phyloP scores from a whole-genome alignment of 1,284 basidiomycete species.

The Moesziomyces globuligerus region DNA sequence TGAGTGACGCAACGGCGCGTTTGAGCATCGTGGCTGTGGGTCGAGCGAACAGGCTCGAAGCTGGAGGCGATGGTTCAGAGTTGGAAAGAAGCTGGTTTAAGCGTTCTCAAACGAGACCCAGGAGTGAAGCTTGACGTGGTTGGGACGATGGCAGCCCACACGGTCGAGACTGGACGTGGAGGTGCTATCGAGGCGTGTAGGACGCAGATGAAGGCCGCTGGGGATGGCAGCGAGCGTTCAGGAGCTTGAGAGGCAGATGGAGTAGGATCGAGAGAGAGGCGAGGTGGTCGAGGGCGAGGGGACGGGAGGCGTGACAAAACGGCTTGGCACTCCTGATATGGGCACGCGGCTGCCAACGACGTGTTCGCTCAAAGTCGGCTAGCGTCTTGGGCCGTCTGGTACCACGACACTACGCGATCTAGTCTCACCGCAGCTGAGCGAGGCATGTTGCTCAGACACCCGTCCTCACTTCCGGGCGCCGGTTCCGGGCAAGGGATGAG shows the following conservation, averaged over 20 bases:
- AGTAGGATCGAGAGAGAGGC: not conserved
- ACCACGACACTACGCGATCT: too few relatives aligned
- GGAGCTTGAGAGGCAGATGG: not conserved
- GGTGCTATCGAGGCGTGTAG: conserved; percentile 14
- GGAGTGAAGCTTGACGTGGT: not conserved
- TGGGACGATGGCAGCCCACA: conserved; percentile 33
- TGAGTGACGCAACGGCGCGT: conserved; percentile 33
- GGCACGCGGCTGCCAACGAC: too few relatives aligned
- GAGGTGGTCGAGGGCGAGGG: not conserved
- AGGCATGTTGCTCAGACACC: too few relatives aligned
- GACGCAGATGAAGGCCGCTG: not conserved
- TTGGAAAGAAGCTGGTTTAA: conserved; percentile 1
- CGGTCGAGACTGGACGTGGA: conserved; percentile 54
- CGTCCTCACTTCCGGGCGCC: too few relatives aligned
- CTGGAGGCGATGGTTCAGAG: not conserved
- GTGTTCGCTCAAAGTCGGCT: too few relatives aligned
- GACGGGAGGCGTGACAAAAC: not conserved
- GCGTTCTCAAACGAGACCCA: too few relatives aligned
- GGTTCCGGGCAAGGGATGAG: too few relatives aligned
- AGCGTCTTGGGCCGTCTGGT: too few relatives aligned
- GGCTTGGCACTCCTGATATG: not conserved
- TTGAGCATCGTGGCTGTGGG: conserved; percentile 27
- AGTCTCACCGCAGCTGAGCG: too few relatives aligned
- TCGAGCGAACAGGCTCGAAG: too few relatives aligned
- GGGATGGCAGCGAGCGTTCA: not conserved